These are phyloP conservation scores for Wickerhamiella occidentalis DNA, from an alignment of 805 yeast species.

Conservation along the genomic window DNA sequence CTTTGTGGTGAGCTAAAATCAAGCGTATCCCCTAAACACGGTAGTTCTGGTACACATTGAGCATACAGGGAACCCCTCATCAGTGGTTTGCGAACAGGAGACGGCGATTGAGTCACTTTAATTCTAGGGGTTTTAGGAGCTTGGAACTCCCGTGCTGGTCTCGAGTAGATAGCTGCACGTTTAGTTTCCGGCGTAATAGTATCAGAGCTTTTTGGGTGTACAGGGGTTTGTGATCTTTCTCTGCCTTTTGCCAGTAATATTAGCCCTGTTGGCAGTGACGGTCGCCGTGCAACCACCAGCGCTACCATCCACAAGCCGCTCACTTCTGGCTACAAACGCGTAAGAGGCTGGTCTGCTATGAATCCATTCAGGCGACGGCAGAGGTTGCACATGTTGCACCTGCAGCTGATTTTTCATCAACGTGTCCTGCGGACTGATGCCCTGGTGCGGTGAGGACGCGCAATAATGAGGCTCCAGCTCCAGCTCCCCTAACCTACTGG, in stretches of 20 bases:
- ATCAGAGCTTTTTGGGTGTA: not conserved
- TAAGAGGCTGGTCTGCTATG: no score
- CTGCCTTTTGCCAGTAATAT: no score
- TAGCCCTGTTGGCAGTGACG: no score
- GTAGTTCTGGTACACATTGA: constrained; percentile 44
- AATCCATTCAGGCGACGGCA: no score
- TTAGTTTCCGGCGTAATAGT: not conserved
- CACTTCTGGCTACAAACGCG: not conserved
- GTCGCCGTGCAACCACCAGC: no score
- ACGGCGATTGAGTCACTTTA: not conserved
- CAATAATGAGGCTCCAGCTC: constrained; percentile 1
- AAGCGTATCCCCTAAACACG: constrained; percentile 43
- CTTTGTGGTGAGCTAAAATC: constrained; percentile 30
- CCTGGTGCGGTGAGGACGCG: constrained; percentile 2
- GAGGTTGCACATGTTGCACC: no score
- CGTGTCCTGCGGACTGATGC: not conserved
- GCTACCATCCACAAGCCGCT: not conserved
- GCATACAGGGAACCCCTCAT: no score
- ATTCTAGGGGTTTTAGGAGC: not conserved
- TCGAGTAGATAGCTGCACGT: not conserved
- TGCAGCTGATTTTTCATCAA: not conserved
- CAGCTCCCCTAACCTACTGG: not conserved
- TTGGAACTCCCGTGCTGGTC: not conserved
- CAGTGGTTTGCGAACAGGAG: constrained; percentile 34
- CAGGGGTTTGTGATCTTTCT: not conserved